Evolutionary conservation across 352 stramenopile species (phyloP).

Genomic region (Phytopythium sindhum): DNA sequence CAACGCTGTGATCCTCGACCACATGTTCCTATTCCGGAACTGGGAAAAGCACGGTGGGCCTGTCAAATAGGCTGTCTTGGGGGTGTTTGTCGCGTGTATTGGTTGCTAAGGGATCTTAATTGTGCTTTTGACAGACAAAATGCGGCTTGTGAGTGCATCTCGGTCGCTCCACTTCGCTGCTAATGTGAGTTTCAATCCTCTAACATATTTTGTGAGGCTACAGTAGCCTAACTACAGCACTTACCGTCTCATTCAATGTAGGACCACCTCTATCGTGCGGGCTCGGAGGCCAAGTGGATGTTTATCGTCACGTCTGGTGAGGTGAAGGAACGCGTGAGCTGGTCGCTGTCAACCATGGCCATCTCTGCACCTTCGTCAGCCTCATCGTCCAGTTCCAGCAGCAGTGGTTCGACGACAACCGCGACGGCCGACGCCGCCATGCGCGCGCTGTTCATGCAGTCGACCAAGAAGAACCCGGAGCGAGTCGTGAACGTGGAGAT

Average conservation of each 20-base stretch:
- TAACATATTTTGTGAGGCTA: neutral
- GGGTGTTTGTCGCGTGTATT: neutral
- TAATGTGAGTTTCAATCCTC: constrained; percentile 32
- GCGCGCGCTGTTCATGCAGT: constrained; percentile 23
- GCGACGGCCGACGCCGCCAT: constrained; percentile 19
- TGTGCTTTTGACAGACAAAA: constrained; percentile 43
- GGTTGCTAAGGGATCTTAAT: neutral
- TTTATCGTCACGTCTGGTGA: constrained; percentile 69
- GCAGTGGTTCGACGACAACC: neutral
- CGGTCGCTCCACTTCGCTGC: constrained; percentile 55
- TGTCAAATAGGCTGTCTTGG: neutral
- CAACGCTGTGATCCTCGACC: constrained; percentile 69
- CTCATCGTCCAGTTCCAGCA: neutral
- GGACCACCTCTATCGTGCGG: constrained; percentile 70
- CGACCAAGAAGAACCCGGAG: constrained; percentile 40
- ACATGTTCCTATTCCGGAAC: constrained; percentile 68
- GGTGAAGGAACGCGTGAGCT: constrained; percentile 67
- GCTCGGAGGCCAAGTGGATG: constrained; percentile 67
- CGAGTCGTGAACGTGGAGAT: constrained; percentile 75
- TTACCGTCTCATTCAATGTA: constrained; percentile 7
- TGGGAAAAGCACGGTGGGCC: constrained; percentile 64
- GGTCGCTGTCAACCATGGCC: constrained; percentile 18
- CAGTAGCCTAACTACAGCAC: neutral
- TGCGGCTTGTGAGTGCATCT: constrained; percentile 68
- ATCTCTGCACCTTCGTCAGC: neutral